Evolutionary conservation across 2,329 filamentous ascomycete genomes (phyloP), one percentile per base, ranked within the genome.

Genomic region (Stagonosporopsis chrysanthemi): DNA sequence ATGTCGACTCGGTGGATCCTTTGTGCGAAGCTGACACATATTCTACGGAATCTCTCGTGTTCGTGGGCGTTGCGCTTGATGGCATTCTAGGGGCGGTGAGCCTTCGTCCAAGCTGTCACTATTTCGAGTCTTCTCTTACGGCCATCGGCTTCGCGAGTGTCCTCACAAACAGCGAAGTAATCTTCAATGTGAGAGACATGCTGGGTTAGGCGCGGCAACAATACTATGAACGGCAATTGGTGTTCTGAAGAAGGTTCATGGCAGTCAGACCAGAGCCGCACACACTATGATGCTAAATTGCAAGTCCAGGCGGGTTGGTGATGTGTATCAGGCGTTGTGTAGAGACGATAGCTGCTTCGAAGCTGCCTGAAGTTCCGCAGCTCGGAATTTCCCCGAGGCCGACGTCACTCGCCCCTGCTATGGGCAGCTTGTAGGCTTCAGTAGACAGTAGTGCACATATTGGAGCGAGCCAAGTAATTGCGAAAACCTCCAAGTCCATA

Each of bases 51-150:
- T 11, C 83, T 81, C 51, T 88, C 86, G 80, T 90, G 87, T 73
- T 90, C 87, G 65, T 85, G 84, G 19, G 87, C 87, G 77, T 88
- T 86, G 51, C 80, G 80, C 75, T 89, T 90, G 73, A 90, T 88
- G 72, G 82, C 81, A 68, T 87, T 89, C 87, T 89, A 60, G 15
- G 8, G 7, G 12, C 17, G 19, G 36, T 52, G 11, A 66, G 58
- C 43, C 40, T 17, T 22, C 4, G 3, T 31, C 14, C n/a, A n/a
- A 29, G 31, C 12, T n/a, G 8, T 12, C 8, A 2, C 9, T 7
- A 14, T 33, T 14, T 9, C 15, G 15, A 7, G 7, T 0, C 15
- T 22, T 3, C 1, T 41, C 82, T 67, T 80, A 89, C 87, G 62
- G 86, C 86, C 69, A 90, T 86, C 2, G 87, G 87, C 71, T 90